Percentiles rank a stretch among this genome's conserved stretches.
Conservation (phyloP, 2,329 filamentous ascomycete species). For the Zymoseptoria tritici region DNA sequence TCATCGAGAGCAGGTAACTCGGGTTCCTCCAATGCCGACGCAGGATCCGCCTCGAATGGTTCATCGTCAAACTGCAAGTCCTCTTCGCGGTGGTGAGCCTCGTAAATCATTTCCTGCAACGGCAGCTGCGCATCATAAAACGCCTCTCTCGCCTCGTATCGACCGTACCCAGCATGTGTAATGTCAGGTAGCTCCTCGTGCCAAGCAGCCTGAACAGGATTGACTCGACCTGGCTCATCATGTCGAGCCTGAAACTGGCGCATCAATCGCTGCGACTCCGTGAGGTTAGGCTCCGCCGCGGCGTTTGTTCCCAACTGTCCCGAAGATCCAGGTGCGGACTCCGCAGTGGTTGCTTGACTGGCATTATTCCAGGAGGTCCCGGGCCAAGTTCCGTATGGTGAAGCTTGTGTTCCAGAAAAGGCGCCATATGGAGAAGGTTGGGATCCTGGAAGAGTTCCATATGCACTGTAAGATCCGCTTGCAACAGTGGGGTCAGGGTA, state of each 20-base stretch:
- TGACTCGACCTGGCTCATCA: not conserved
- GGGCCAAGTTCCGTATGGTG: not conserved
- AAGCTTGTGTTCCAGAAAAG: slow-evolving; percentile 1
- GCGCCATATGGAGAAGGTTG: not conserved
- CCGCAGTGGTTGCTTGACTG: not conserved
- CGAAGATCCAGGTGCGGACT: not conserved
- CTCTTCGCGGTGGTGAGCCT: not conserved
- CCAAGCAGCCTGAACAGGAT: not conserved
- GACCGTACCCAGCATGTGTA: not conserved
- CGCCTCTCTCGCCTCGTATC: not conserved
- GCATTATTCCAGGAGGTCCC: not conserved
- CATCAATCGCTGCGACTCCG: not conserved
- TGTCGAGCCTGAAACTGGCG: not conserved
- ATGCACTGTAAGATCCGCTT: not conserved
- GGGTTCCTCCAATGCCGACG: not conserved
- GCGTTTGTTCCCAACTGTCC: not conserved
- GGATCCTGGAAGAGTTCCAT: not conserved
- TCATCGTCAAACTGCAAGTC: not conserved
- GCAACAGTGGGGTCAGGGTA: not conserved
- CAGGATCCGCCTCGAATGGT: not conserved
- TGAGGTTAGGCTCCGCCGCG: not conserved
- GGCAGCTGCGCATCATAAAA: not conserved
- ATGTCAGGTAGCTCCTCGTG: not conserved
- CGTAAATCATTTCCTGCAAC: not conserved
- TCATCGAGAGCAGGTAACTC: not conserved